These are phyloP conservation scores for Forsythia viridissima DNA, from an alignment of 257 asterid species.

Conservation along the genomic window DNA sequence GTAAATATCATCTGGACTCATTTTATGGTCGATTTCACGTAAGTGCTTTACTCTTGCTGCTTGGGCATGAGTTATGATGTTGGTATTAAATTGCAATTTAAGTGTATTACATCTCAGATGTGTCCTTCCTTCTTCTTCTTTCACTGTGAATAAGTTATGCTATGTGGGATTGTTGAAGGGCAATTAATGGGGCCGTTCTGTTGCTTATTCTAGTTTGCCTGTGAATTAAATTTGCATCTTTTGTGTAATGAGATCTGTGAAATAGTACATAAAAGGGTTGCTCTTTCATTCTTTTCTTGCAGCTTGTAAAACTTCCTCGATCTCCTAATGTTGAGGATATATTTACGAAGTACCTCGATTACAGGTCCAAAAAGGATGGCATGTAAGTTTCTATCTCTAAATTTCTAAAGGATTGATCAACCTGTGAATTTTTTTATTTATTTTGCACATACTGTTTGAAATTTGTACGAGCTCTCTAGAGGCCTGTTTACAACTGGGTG, in stretches of 20 bases:
- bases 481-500: slow-evolving; percentile 9
- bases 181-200: background rate
- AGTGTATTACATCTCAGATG: background rate
- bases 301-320: slow-evolving; percentile 96
- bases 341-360: slow-evolving; percentile 73
- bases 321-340: slow-evolving; percentile 84
- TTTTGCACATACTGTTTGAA: slow-evolving; percentile 15
- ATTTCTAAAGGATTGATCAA: slow-evolving; percentile 19
- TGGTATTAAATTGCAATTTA: background rate
- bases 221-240: background rate
- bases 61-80: slow-evolving; percentile 2
- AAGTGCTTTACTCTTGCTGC: background rate
- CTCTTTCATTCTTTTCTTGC: slow-evolving; percentile 33
- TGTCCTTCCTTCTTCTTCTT: background rate
- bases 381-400: slow-evolving; percentile 52
- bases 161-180: background rate
- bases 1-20: background rate
- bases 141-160: background rate
- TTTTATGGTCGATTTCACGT: background rate
- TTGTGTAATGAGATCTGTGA: background rate
- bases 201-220: slow-evolving; percentile 14
- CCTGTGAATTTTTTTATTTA: background rate
- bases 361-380: slow-evolving; percentile 82
- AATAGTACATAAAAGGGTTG: slow-evolving; percentile 4
- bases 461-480: slow-evolving; percentile 13